These are phyloP conservation scores for Rhodosporidiobolus sp. DNA, from an alignment of 768 basidiomycete species.

Conservation along the genomic window DNA sequence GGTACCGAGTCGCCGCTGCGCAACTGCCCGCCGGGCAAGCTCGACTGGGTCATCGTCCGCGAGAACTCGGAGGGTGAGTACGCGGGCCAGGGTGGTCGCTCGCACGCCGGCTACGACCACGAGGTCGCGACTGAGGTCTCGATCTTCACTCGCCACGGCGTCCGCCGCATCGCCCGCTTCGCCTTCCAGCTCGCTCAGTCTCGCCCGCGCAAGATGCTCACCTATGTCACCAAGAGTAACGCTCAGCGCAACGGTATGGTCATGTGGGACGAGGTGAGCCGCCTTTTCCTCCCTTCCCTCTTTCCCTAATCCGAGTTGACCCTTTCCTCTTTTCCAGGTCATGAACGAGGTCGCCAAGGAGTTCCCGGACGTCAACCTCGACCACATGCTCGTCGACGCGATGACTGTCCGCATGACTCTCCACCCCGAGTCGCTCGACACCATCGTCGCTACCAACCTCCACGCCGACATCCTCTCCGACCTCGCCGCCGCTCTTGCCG, in stretches of 20 bases:
- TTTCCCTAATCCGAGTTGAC: no score
- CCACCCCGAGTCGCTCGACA: slow-evolving; percentile 58
- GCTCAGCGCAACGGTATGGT: slow-evolving; percentile 45
- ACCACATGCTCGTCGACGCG: slow-evolving; percentile 54
- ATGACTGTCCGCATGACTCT: slow-evolving; percentile 55
- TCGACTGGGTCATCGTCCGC: slow-evolving; percentile 59
- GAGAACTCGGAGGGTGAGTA: slow-evolving; percentile 63
- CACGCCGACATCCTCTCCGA: slow-evolving; percentile 61
- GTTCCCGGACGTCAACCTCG: slow-evolving; percentile 57
- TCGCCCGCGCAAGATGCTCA: slow-evolving; percentile 56
- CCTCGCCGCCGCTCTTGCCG: slow-evolving; percentile 58
- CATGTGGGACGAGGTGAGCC: slow-evolving; percentile 45
- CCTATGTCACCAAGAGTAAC: slow-evolving; percentile 55
- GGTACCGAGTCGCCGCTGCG: slow-evolving; percentile 56
- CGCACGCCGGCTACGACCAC: slow-evolving; percentile 45
- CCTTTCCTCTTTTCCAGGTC: slow-evolving; percentile 15
- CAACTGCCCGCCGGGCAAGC: slow-evolving; percentile 52
- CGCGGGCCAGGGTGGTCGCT: slow-evolving; percentile 53
- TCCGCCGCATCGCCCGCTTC: slow-evolving; percentile 57
- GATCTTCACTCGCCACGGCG: slow-evolving; percentile 57
- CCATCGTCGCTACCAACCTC: slow-evolving; percentile 59
- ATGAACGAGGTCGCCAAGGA: slow-evolving; percentile 56
- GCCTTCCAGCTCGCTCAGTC: slow-evolving; percentile 58
- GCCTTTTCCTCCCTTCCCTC: no score
- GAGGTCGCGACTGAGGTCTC: slow-evolving; percentile 51